Conservation (phyloP, 768 basidiomycete species). For the Tubosaeta sp. region DNA sequence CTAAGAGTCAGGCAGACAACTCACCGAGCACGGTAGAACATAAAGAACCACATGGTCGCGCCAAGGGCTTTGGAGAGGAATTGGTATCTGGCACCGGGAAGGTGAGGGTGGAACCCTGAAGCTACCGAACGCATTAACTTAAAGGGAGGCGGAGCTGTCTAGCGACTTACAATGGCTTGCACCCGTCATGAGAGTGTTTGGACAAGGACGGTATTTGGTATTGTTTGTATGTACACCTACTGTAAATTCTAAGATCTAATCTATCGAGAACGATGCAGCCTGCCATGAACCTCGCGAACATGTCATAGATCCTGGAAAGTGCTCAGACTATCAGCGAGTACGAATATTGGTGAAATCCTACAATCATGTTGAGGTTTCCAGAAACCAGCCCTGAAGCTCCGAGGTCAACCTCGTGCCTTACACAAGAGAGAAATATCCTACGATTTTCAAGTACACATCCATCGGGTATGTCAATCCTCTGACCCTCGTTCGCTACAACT, state of each 20-base stretch:
- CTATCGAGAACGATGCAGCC: background rate
- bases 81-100: constrained; percentile 71
- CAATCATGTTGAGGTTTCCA: constrained; percentile 83
- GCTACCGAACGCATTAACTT: constrained; percentile 31
- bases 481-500: constrained; percentile 79
- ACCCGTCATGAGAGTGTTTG: constrained; percentile 32
- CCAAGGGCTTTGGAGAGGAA: constrained; percentile 83
- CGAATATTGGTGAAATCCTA: background rate
- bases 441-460: constrained; percentile 75
- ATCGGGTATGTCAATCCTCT: constrained; percentile 79
- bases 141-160: background rate
- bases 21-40: constrained; percentile 92
- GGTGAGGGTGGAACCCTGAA: constrained; percentile 85
- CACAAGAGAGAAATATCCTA: constrained; percentile 13
- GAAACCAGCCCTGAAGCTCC: constrained; percentile 57
- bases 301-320: constrained; percentile 8
- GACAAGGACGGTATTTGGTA: constrained; percentile 19
- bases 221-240: constrained; percentile 15
- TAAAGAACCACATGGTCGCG: constrained; percentile 98
- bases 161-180: constrained; percentile 25
- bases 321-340: background rate
- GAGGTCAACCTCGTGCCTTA: background rate
- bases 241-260: no score
- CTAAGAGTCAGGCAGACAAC: constrained; percentile 24
- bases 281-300: background rate